Evolutionary conservation across 768 basidiomycete species (phyloP).

Genomic region (Lentinula boryana): DNA sequence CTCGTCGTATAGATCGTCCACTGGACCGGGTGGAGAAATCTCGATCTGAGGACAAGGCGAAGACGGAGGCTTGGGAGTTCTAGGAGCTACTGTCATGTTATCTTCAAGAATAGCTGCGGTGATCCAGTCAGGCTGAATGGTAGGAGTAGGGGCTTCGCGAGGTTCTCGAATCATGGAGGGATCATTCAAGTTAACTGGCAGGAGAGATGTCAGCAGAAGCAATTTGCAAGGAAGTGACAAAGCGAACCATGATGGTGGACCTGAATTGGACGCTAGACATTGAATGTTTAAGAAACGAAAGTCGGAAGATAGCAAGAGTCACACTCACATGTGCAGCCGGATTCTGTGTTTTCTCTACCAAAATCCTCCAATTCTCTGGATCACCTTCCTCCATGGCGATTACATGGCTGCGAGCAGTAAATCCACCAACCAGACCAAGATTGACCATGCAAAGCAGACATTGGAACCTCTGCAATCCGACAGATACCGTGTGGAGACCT

Average conservation of each 20-base stretch:
- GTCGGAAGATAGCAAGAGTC: neutral
- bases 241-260: neutral
- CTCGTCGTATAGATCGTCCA: neutral
- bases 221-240: neutral
- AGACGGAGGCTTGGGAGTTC: neutral
- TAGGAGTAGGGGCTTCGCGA: neutral
- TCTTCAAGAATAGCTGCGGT: slow-evolving; percentile 1
- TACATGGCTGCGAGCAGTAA: slow-evolving; percentile 21
- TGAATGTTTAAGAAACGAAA: neutral
- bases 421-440: slow-evolving; percentile 17
- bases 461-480: slow-evolving; percentile 23
- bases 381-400: slow-evolving; percentile 24
- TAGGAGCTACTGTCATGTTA: neutral
- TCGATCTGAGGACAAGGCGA: neutral
- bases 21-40: neutral
- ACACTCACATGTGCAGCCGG: neutral
- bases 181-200: neutral
- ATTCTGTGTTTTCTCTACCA: slow-evolving; percentile 3
- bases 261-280: neutral
- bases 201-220: neutral
- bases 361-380: slow-evolving; percentile 22
- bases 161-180: neutral
- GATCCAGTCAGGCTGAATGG: neutral
- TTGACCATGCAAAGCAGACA: slow-evolving; percentile 22
- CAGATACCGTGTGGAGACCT: slow-evolving; percentile 20